Base-by-base conservation (phyloP, 257 asterid genomes). In the Capsicum rhomboideum region DNA sequence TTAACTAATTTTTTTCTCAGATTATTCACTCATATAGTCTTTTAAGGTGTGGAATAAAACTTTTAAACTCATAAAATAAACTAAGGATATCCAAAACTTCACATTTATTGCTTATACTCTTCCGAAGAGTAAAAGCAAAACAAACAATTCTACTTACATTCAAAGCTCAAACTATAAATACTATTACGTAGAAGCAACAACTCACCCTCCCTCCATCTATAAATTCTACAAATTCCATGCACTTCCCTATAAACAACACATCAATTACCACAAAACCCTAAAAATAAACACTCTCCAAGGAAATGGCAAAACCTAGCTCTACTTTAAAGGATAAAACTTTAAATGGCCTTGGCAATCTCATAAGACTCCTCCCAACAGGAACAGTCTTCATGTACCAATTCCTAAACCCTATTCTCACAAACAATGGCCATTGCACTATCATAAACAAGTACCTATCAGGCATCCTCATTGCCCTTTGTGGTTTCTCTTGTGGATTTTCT, bases 371-470 rank as follows among this genome's bases (percentile, higher is more conserved):
- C 85, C 97, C 95, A 0, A 92, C 97, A 5, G 99, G 95, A 44
- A 90, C 94, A 1, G 92, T 93, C 63, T 92, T 92, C 88, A 44
- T 85, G 7, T 91, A 87, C 90, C 97, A 93, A 23, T 91, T 95
- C 91, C 93, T 92, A 87, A 94, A 89, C 91, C 99, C 99, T 17
- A 84, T 92, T 68, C 66, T 93, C 28, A 94, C 98, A 83, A 91
- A 96, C 95, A 86, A 92, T 80, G 98, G 99, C 83, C 84, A 90
- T 0, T 94, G 99, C 86, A 79, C 85, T 86, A 21, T 85, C 50
- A 2, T 83, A 18, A 87, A 96, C 92, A 90, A 89, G 90, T 90
- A 87, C 89, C 78, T 94, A 16, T 89, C 98, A 2, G 79, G 88
- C 66, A 68, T 85, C 52, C 82, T 96, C 46, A 86, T 91, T 37